Evolutionary conservation across 768 basidiomycete genomes (phyloP), one percentile per base, ranked within the genome.

Genomic region (Phylloporus sp.): DNA sequence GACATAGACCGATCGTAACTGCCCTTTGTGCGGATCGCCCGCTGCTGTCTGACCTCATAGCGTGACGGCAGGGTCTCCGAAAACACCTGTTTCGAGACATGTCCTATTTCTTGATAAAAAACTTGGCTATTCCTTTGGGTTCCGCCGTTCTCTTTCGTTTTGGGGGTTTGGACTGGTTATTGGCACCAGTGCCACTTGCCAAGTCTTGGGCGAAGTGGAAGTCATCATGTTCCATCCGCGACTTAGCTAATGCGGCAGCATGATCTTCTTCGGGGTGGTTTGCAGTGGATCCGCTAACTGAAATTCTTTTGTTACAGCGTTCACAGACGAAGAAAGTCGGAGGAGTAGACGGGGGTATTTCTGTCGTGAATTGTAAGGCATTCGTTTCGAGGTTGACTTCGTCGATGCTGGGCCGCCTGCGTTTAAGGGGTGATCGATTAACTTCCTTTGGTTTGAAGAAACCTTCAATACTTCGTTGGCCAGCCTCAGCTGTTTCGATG

Each of bases 161-260:
- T 41, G 63, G 67, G 35, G 55, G 57, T 32, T 52, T 40, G 18
- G 47, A 54, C 23, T 50, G 56, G 39, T 26, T 32, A 45, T 49
- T 32, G 18, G 11, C 35, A 18, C 63, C 65, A 45, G 69, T 52
- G 47, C 75, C 72, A 23, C 76, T 76, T 20, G 85, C 78, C 45
- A 97, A 64, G 49, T 91, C 86, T 60, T 84, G 76, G 1, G 95
- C 94, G 59, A 92, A 83, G 67, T 97, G 95, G 67, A 82, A 97
- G 69, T 97, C 95, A 31, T 81, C 78, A 59, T 97, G 95, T 63
- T 97, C 95, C 67, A 78, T 58, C 48, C 74, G 75, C 49, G 81
- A 62, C 53, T 68, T 68, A 6, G 67, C 72, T 32, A 85, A 59
- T 55, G 70, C 72, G 44, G 60, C 57, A n/a, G 56, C 62, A 27